Conservation (phyloP, 805 yeast genomes). For the Suhomyces prunicola region DNA sequence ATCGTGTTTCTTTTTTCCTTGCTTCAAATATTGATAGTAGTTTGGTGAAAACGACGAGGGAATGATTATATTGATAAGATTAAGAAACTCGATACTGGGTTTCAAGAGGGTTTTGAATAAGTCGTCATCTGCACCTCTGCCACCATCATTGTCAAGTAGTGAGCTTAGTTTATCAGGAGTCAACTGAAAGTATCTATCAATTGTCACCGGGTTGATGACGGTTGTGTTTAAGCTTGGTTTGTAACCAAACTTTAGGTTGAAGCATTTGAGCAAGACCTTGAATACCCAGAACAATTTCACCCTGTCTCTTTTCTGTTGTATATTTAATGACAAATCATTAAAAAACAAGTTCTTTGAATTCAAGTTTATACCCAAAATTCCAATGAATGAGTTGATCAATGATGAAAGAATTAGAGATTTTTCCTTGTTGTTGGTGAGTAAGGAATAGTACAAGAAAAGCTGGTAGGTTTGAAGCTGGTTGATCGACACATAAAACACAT, state of each 20-base stretch:
- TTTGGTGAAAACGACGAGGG: slow-evolving; percentile 47
- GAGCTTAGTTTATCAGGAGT: slow-evolving; percentile 42
- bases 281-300: slow-evolving; percentile 48
- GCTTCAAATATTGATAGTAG: slow-evolving; percentile 41
- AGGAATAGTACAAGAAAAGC: slow-evolving; percentile 46
- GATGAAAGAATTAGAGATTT: slow-evolving; percentile 37
- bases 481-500: slow-evolving; percentile 46
- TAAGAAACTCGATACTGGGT: slow-evolving; percentile 44
- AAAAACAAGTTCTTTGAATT: slow-evolving; percentile 41
- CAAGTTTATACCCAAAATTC: slow-evolving; percentile 41
- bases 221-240: slow-evolving; percentile 46
- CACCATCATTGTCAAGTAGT: slow-evolving; percentile 24
- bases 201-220: slow-evolving; percentile 45
- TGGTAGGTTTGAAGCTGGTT: slow-evolving; percentile 50
- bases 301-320: slow-evolving; percentile 35
- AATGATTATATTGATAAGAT: slow-evolving; percentile 41
- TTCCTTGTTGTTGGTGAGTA: slow-evolving; percentile 42
- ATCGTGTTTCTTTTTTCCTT: slow-evolving; percentile 15
- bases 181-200: slow-evolving; percentile 41
- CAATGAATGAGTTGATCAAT: slow-evolving; percentile 41
- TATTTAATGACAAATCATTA: slow-evolving; percentile 43
- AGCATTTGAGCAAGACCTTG: slow-evolving; percentile 40
- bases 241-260: slow-evolving; percentile 42
- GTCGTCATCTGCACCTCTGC: slow-evolving; percentile 21
- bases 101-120: slow-evolving; percentile 35